Base-by-base conservation (phyloP, 2,329 filamentous ascomycete species). In the Hypoxylon sp. region DNA sequence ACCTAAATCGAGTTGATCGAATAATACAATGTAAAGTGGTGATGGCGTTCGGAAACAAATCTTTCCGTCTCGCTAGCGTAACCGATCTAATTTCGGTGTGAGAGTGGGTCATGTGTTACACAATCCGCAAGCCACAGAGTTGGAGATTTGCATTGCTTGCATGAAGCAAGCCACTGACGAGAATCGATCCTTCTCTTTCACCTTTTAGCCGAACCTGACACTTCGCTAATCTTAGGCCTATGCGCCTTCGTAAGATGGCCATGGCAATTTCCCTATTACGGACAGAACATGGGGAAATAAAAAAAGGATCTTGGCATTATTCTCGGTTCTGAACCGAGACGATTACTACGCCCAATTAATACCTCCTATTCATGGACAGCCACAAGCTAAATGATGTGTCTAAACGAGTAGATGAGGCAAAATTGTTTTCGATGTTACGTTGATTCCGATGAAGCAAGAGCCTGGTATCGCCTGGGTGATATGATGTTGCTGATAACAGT, bases 101-200 rank as follows among this genome's bases (percentile, higher is more conserved):
- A 17, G 26, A 20, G 13, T 9, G 4, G 23, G 9, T 9, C 16
- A 17, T 16, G 26, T 12, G 46, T 51, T 42, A 45, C 30, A 40
- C 37, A 21, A 20, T n/a, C 27, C 13, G n/a, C 40, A 35, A 44
- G 30, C 40, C 40, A 44, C 40, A 35, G 11, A 40, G 26, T 23
- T 43, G 44, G 40, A 37, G 47, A 31, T 56, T 51, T 45, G 43
- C 48, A 42, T 52, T 29, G 30, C 48, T 25, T 51, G 43, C 53
- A 49, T 52, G 20, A 13, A n/a, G 40, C 32, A 25, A 25, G 21
- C 21, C 5, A 6, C 9, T 25, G 21, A 6, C 21, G 21, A 25
- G 6, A n/a, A n/a, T n/a, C n/a, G n/a, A n/a, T n/a, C n/a, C n/a
- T n/a, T n/a, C n/a, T n/a, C n/a, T n/a, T n/a, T n/a, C n/a, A n/a